Conservation (phyloP, 768 basidiomycete genomes). For the Tephrocybe rancida region DNA sequence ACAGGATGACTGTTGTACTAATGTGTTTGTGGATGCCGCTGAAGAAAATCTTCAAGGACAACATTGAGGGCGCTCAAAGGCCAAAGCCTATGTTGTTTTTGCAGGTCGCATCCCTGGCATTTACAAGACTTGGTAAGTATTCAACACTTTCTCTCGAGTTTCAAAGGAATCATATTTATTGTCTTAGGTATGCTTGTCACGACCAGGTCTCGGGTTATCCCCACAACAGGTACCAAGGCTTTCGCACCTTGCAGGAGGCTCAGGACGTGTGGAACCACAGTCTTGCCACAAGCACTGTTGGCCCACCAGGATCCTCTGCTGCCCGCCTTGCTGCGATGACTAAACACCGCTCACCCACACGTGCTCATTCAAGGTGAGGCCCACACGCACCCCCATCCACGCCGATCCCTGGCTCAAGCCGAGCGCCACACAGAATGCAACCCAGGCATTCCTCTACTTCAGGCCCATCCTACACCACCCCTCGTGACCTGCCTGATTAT, state of each 20-base stretch:
- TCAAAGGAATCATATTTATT: too few species aligned
- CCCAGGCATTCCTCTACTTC: too few species aligned
- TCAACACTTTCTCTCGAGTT: too few species aligned
- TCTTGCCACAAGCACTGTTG: not conserved
- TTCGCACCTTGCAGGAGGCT: not conserved
- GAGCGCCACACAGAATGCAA: too few species aligned
- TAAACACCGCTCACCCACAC: not conserved
- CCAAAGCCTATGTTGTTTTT: not conserved
- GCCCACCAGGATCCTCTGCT: not conserved
- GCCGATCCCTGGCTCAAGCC: too few species aligned
- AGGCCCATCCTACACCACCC: too few species aligned
- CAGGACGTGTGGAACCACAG: not conserved
- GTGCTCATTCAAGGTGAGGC: not conserved
- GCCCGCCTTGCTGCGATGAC: not conserved
- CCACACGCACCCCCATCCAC: too few species aligned
- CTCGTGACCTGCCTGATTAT: too few species aligned
- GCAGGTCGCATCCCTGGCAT: not conserved
- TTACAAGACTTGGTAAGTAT: not conserved
- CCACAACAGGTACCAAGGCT: not conserved
- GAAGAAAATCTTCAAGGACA: not conserved
- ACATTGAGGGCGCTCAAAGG: not conserved
- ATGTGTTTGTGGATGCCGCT: not conserved
- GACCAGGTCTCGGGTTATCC: not conserved
- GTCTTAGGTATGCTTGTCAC: not conserved
- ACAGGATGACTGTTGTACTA: not conserved